phyloP scores from a whole-genome alignment of 805 yeast genomes.

The Suhomyces canberraensis region DNA sequence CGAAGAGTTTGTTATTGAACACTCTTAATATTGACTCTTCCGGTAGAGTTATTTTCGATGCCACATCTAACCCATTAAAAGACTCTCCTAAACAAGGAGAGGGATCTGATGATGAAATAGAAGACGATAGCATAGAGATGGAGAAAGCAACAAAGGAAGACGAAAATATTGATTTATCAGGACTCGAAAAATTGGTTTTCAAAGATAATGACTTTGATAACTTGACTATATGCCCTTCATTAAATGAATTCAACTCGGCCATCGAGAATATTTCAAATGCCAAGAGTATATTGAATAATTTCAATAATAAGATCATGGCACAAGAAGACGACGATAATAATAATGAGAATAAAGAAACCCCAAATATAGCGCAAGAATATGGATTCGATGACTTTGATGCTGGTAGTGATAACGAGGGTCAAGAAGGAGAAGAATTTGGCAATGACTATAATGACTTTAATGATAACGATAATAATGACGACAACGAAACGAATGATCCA shows the following conservation, averaged over 20 bases:
- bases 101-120: conserved; percentile 13
- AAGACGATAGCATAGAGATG: conserved; percentile 8
- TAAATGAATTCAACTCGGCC: conserved; percentile 56
- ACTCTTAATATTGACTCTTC: conserved; percentile 52
- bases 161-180: conserved; percentile 15
- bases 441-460: conserved; percentile 15
- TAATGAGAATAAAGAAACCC: conserved; percentile 1
- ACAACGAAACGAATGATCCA: conserved; percentile 5
- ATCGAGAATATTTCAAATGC: conserved; percentile 55
- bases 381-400: conserved; percentile 14
- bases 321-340: conserved; percentile 8
- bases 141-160: conserved; percentile 14
- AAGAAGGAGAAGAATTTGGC: conserved; percentile 14
- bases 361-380: conserved; percentile 10
- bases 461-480: conserved; percentile 8
- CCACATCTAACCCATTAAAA: conserved; percentile 37
- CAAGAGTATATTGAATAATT: conserved; percentile 39
- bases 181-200: conserved; percentile 20
- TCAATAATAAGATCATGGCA: conserved; percentile 32
- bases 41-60: conserved; percentile 66
- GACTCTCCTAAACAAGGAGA: conserved; percentile 7
- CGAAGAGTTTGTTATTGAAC: conserved; percentile 64
- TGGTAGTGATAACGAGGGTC: conserved; percentile 13
- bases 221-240: conserved; percentile 65
- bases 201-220: conserved; percentile 18